These are phyloP conservation scores for Pyrenochaeta sp. DNA, from an alignment of 2,329 filamentous ascomycete species.

Conservation along the genomic window DNA sequence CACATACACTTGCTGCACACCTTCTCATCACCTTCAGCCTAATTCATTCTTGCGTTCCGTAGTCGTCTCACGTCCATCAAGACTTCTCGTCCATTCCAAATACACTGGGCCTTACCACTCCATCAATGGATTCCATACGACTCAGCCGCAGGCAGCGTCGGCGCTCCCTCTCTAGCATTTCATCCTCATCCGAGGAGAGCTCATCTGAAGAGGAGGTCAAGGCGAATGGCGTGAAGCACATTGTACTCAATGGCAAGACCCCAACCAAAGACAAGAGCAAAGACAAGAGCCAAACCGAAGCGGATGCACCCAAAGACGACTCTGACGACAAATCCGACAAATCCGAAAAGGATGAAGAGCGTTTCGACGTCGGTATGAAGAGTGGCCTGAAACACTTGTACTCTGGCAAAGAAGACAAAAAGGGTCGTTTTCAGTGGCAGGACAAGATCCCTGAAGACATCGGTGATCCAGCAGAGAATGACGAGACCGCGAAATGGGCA, in stretches of 20 bases:
- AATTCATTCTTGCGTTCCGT: too few species aligned
- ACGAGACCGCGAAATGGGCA: conserved; percentile 67
- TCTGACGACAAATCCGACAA: not conserved
- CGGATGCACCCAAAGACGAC: conserved; percentile 14
- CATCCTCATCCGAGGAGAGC: conserved; percentile 10
- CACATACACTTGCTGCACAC: too few species aligned
- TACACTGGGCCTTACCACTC: too few species aligned
- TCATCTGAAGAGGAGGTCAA: not conserved
- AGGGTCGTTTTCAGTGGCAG: conserved; percentile 44
- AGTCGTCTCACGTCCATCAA: too few species aligned
- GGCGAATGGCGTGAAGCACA: conserved; percentile 18
- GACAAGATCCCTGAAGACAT: conserved; percentile 44
- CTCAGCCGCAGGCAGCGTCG: too few species aligned
- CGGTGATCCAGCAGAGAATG: conserved; percentile 61
- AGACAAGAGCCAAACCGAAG: conserved; percentile 10
- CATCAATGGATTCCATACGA: too few species aligned
- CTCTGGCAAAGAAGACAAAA: conserved; percentile 53
- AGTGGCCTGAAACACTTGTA: conserved; percentile 58
- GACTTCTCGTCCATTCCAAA: too few species aligned
- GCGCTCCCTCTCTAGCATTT: not conserved
- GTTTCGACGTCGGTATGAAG: conserved; percentile 47
- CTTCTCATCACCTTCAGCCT: too few species aligned
- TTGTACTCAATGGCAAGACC: conserved; percentile 17
- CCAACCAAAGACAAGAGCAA: conserved; percentile 1
- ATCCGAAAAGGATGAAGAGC: conserved; percentile 16